Conservation (phyloP, 768 basidiomycete species). For the Chlorophyllum brunneum region DNA sequence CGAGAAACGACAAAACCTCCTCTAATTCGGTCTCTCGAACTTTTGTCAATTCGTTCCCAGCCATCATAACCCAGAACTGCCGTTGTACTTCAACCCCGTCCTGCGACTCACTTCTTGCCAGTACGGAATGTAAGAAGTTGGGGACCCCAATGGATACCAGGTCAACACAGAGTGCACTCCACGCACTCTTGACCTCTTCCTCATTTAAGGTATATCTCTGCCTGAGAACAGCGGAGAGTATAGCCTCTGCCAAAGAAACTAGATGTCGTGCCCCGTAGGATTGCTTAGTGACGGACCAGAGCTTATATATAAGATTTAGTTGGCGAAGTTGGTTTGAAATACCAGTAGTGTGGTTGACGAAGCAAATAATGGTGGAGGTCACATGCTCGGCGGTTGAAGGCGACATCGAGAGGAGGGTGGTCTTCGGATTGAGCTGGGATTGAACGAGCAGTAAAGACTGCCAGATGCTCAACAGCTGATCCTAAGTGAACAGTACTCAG, state of each 20-base stretch:
- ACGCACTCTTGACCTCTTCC: slow-evolving; percentile 33
- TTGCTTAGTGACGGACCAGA: slow-evolving; percentile 52
- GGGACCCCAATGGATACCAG: slow-evolving; percentile 41
- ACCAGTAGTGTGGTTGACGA: slow-evolving; percentile 25
- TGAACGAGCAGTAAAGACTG: slow-evolving; percentile 51
- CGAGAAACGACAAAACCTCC: slow-evolving; percentile 40
- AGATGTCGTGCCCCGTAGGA: slow-evolving; percentile 41
- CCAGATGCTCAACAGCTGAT: slow-evolving; percentile 44
- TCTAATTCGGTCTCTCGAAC: slow-evolving; percentile 29
- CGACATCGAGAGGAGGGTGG: slow-evolving; percentile 30
- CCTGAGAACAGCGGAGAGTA: slow-evolving; percentile 44
- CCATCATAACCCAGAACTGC: slow-evolving; percentile 46
- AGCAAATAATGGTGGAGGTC: slow-evolving; percentile 30
- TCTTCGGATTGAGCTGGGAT: slow-evolving; percentile 37
- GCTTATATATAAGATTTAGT: slow-evolving; percentile 35
- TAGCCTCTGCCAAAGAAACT: slow-evolving; percentile 36
- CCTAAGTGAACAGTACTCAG: slow-evolving; percentile 27
- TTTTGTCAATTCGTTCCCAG: slow-evolving; percentile 24
- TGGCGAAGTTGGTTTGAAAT: slow-evolving; percentile 28
- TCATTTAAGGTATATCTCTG: slow-evolving; percentile 38
- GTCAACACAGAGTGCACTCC: slow-evolving; percentile 47
- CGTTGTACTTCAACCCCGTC: slow-evolving; percentile 31
- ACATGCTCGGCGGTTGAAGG: slow-evolving; percentile 30
- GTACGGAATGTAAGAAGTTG: slow-evolving; percentile 32
- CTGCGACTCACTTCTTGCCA: slow-evolving; percentile 22